A percentile compares a stretch with the other conserved stretches of the same genome.
Evolutionary conservation across 2,329 filamentous ascomycete species (phyloP).

Genomic region (Pleomassaria siparia): DNA sequence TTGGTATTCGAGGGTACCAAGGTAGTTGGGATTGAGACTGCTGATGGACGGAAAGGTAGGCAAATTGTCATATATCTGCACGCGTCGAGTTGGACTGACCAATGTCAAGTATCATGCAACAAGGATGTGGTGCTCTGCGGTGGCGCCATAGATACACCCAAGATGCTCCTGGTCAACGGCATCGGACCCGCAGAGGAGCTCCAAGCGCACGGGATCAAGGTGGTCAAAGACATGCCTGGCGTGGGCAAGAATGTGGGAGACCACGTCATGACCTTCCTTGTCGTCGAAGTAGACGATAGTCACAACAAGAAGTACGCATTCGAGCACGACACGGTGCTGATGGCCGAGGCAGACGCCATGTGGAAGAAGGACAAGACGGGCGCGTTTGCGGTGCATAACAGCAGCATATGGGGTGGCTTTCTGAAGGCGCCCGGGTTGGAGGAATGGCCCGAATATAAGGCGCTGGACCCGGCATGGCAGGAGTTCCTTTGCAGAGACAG

Average conservation of each 20-base stretch:
- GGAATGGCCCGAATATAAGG: constrained; percentile 45
- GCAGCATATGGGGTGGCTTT: constrained; percentile 56
- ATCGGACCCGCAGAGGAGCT: constrained; percentile 50
- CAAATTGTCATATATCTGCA: constrained; percentile 9
- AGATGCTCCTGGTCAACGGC: constrained; percentile 52
- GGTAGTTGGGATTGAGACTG: constrained; percentile 31
- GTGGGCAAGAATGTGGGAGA: constrained; percentile 52
- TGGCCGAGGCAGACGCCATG: constrained; percentile 48
- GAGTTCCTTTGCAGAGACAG: constrained; percentile 51
- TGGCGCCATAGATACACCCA: constrained; percentile 38
- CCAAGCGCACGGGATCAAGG: constrained; percentile 43
- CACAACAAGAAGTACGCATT: constrained; percentile 46
- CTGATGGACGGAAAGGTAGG: constrained; percentile 37
- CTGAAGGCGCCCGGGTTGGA: constrained; percentile 49
- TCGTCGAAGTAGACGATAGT: constrained; percentile 44
- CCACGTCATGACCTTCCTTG: constrained; percentile 49
- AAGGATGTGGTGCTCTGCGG: constrained; percentile 40
- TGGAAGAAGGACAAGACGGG: constrained; percentile 45
- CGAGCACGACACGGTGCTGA: constrained; percentile 24
- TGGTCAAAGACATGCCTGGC: constrained; percentile 44
- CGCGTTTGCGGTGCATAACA: constrained; percentile 42
- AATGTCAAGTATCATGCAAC: constrained; percentile 18
- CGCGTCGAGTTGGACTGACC: background rate
- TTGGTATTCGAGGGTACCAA: constrained; percentile 30
- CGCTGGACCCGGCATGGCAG: constrained; percentile 49